phyloP scores from a whole-genome alignment of 164 flowering plant species.

The Liquidambar formosana region DNA sequence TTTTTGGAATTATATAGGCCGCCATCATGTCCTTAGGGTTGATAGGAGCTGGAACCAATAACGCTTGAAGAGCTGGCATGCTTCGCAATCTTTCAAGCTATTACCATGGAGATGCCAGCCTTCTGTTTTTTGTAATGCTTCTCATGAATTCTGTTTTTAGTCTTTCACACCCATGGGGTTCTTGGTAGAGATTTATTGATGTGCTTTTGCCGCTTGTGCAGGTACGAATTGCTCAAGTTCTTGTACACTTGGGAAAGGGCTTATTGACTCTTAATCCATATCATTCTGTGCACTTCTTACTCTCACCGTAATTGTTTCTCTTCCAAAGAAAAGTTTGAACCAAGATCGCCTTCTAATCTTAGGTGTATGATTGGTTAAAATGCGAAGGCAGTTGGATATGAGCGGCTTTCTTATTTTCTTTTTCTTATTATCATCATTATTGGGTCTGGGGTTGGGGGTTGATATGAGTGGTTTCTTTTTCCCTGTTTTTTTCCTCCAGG shows the following conservation, averaged over 20 bases:
- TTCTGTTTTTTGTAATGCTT: slow-evolving; percentile 78
- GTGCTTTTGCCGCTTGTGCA: slow-evolving; percentile 31
- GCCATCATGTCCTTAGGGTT: slow-evolving; percentile 92
- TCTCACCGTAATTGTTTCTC: slow-evolving; percentile 75
- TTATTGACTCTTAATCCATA: slow-evolving; percentile 89
- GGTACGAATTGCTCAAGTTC: slow-evolving; percentile 99
- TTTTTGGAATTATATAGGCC: slow-evolving; percentile 63
- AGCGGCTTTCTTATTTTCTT: too few relatives aligned
- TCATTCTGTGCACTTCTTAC: slow-evolving; percentile 86
- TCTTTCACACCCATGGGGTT: neutral
- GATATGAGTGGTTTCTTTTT: too few relatives aligned
- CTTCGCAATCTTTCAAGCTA: slow-evolving; percentile 97
- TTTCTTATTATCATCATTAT: too few relatives aligned
- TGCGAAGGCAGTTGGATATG: too few relatives aligned
- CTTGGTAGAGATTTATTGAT: neutral
- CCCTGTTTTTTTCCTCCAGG: slow-evolving; percentile 34
- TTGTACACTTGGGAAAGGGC: slow-evolving; percentile 95
- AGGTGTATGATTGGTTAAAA: too few relatives aligned
- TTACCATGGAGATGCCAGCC: slow-evolving; percentile 93
- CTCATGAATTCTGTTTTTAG: neutral
- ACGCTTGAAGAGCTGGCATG: slow-evolving; percentile 98
- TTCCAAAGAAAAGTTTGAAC: neutral
- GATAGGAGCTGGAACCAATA: slow-evolving; percentile 98
- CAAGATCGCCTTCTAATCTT: neutral
- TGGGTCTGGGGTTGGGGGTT: too few relatives aligned